Evolutionary conservation across 2,329 filamentous ascomycete genomes (phyloP).

Genomic region (Epichloe elymi): DNA sequence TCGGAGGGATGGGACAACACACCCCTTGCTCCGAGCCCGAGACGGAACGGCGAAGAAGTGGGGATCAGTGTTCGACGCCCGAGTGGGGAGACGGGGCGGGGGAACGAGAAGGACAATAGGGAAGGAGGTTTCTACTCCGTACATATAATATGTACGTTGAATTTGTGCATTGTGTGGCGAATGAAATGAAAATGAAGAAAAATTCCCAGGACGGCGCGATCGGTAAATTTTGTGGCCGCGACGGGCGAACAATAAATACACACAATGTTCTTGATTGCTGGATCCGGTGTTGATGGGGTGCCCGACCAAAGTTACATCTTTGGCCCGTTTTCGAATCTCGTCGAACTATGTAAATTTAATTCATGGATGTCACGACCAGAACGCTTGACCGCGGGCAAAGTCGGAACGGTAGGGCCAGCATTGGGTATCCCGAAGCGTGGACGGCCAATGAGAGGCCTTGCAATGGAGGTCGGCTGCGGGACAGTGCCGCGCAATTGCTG

Average conservation of each 20-base stretch:
- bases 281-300: no score
- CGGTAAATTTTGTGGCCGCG: no score
- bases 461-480: background rate
- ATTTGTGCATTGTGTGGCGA: background rate
- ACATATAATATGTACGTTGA: no score
- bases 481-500: conserved; percentile 8
- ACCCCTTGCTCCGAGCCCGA: conserved; percentile 5
- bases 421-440: background rate
- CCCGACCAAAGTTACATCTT: no score
- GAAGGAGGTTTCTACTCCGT: no score
- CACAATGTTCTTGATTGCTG: no score
- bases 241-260: no score
- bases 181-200: background rate
- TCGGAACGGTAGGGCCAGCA: conserved; percentile 6
- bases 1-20: conserved; percentile 8
- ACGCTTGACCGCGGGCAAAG: conserved; percentile 7
- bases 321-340: no score
- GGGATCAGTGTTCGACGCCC: background rate
- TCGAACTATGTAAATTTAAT: background rate
- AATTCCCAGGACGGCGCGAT: background rate
- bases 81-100: background rate
- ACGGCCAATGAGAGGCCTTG: background rate
- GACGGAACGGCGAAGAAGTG: conserved; percentile 9
- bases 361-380: background rate
- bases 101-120: no score